Conservation (phyloP, 257 asterid genomes). For the Solanum appendiculatum region DNA sequence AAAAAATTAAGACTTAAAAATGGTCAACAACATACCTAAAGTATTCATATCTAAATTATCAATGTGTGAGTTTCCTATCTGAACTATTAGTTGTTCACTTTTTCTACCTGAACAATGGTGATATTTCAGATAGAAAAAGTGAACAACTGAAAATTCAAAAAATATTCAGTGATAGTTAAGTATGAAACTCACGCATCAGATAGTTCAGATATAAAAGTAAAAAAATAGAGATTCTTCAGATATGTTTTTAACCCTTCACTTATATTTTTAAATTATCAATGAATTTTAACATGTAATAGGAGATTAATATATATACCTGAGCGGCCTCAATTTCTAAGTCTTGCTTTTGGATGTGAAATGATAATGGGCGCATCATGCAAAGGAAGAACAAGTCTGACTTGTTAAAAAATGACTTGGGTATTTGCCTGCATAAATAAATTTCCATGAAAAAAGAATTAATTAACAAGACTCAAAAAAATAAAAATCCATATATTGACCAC, state of each 20-base stretch:
- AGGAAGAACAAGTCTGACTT: conserved; percentile 55
- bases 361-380: conserved; percentile 58
- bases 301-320: conserved; percentile 29
- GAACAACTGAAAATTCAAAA: background rate
- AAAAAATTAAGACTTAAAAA: no score
- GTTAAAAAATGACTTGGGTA: conserved; percentile 44
- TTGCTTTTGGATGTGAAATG: conserved; percentile 55
- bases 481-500: background rate
- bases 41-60: no score
- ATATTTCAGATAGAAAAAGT: background rate
- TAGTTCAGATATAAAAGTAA: no score
- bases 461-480: background rate
- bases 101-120: background rate
- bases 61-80: background rate
- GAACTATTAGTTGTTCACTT: no score
- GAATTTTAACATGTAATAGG: background rate
- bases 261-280: background rate
- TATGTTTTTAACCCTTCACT: no score
- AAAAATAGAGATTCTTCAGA: no score
- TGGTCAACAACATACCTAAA: no score
- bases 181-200: background rate
- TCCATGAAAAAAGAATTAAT: background rate
- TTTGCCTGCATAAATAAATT: conserved; percentile 31
- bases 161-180: no score
- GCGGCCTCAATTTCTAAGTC: conserved; percentile 74